Evolutionary conservation across 1,139 yeast genomes (phyloP).

Genomic region (Scheffersomyces cryptocercus): DNA sequence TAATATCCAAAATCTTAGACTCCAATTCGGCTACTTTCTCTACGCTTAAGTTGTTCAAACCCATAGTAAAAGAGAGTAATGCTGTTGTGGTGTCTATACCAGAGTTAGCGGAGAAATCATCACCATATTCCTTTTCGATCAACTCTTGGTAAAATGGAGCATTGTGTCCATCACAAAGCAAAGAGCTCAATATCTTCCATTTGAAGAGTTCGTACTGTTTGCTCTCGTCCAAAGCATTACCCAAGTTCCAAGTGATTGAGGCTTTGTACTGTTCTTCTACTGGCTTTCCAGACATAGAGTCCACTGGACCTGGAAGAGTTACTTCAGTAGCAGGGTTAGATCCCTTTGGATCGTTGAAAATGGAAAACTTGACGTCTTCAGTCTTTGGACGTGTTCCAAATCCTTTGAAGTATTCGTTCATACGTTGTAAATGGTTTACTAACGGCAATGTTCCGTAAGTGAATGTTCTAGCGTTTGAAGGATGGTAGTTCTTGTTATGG

Average conservation of each 20-base stretch:
- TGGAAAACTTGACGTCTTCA: slow-evolving; percentile 25
- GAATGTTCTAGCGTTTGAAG: slow-evolving; percentile 83
- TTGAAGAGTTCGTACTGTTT: slow-evolving; percentile 65
- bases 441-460: slow-evolving; percentile 84
- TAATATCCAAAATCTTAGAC: slow-evolving; percentile 42
- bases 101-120: slow-evolving; percentile 84
- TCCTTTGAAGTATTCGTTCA: slow-evolving; percentile 50
- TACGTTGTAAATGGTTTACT: slow-evolving; percentile 56
- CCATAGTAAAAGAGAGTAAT: slow-evolving; percentile 76
- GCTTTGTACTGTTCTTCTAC: slow-evolving; percentile 69
- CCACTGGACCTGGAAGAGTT: slow-evolving; percentile 70
- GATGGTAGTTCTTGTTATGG: slow-evolving; percentile 78
- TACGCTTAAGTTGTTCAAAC: slow-evolving; percentile 72
- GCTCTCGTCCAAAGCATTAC: slow-evolving; percentile 61
- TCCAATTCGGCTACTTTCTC: slow-evolving; percentile 51
- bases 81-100: slow-evolving; percentile 88
- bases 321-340: slow-evolving; percentile 1
- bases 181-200: slow-evolving; percentile 67
- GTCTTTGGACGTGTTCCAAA: slow-evolving; percentile 51
- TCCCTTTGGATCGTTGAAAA: slow-evolving; percentile 16
- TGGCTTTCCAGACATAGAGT: slow-evolving; percentile 68
- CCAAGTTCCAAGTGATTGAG: slow-evolving; percentile 87
- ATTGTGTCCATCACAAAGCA: slow-evolving; percentile 88
- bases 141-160: slow-evolving; percentile 84
- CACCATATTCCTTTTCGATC: slow-evolving; percentile 81